Base-by-base conservation (phyloP, 345 rosid genomes). In the Aquilaria sinensis region DNA sequence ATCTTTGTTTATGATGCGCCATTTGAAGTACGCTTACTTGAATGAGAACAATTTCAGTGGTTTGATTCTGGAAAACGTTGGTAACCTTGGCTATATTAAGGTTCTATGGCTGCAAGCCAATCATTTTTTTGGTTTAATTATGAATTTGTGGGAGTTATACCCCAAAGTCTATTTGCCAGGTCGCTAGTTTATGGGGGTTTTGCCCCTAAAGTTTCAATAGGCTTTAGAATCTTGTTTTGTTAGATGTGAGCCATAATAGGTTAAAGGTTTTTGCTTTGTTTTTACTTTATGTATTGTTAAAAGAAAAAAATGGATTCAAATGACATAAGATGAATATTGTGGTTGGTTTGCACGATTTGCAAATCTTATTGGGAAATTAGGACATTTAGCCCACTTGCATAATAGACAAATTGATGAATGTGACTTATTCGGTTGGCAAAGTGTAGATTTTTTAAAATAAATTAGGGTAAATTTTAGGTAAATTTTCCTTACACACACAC, bases 141-240 rank as follows among this genome's bases (percentile, higher is more conserved):
- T 95, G 0, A 83, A 78, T 55, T 76, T 8, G 70, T 87, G 90
- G 90, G 54, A 75, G 80, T 23, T 86, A 90, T 50, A 77, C 75
- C 31, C 69, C 59, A 12, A 58, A 6, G 78, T 92, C 8, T 73
- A 62, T 69, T 67, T 92, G 74, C 41, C 53, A 41, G 51, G 29
- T 32, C 89, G 87, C 74, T 46, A 71, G 12, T 72, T 92, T 46
- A 65, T 37, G 10, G 98, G 96, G 14, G 53, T 73, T 12, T 80
- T 92, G 60, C 89, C 98, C 7, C 65, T 55, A 13, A 79, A 23
- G 81, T 73, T 70, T 92, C 10, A 81, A 71, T 57, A 57, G 75
- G 75, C 84, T 92, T 6, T 66, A 62, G 67, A 82, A 73, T 71
- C 83, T 92, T 16, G 77, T 70, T 43, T 70, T 66, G n/a, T 64